A percentile compares a stretch with the other conserved stretches of the same genome.
These are phyloP conservation scores for Taphrina populina DNA, from an alignment of 1,139 yeast species.

Conservation along the genomic window DNA sequence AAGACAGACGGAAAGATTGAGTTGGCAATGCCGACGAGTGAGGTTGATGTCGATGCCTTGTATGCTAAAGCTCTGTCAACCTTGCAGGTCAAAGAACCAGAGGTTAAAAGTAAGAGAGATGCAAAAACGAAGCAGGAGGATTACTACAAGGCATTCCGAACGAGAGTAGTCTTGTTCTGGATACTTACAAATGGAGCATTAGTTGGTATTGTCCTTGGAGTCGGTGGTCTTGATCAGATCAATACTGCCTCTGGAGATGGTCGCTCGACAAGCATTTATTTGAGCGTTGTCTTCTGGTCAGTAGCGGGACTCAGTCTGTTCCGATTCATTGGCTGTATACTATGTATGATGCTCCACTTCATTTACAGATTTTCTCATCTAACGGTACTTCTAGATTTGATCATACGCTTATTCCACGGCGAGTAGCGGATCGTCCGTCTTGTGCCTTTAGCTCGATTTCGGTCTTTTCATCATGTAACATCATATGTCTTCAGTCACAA, in stretches of 20 bases:
- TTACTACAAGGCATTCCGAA: slow-evolving; percentile 73
- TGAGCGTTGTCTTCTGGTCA: slow-evolving; percentile 74
- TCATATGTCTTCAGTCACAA: no score
- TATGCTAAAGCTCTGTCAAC: slow-evolving; percentile 56
- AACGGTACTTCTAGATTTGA: slow-evolving; percentile 10
- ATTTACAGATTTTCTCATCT: not conserved
- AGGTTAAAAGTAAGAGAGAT: slow-evolving; percentile 41
- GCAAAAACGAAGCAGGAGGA: slow-evolving; percentile 52
- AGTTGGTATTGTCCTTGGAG: slow-evolving; percentile 66
- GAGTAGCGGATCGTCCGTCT: no score
- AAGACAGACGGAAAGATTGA: slow-evolving; percentile 60
- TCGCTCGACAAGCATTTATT: slow-evolving; percentile 48
- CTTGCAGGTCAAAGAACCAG: slow-evolving; percentile 45
- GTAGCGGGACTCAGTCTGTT: slow-evolving; percentile 74
- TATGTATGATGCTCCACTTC: not conserved
- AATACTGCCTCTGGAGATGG: not conserved
- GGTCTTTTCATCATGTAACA: no score
- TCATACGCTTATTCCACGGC: slow-evolving; percentile 29
- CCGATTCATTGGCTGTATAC: slow-evolving; percentile 57
- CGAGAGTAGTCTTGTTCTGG: slow-evolving; percentile 78
- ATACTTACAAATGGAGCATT: slow-evolving; percentile 67
- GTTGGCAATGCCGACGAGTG: slow-evolving; percentile 60
- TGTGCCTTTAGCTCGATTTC: no score
- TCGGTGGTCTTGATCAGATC: slow-evolving; percentile 58
- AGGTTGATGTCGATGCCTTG: slow-evolving; percentile 60